These are phyloP conservation scores for Alternaria infectoria DNA, from an alignment of 2,329 filamentous ascomycete species.

Conservation along the genomic window DNA sequence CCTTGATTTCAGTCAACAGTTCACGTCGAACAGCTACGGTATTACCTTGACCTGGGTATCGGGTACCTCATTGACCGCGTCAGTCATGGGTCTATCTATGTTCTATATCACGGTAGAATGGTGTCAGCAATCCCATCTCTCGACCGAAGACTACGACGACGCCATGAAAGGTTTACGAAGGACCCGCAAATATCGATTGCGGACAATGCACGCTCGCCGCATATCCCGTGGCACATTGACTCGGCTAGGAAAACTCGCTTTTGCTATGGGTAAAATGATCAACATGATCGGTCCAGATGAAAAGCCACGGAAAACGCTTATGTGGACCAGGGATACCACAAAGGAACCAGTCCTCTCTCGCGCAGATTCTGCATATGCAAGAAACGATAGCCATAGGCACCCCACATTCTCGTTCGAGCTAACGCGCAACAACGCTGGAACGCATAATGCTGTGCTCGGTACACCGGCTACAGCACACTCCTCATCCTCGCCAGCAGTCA, in stretches of 20 bases:
- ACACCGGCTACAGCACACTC: neutral
- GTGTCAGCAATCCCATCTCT: conserved; percentile 48
- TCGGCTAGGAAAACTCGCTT: conserved; percentile 19
- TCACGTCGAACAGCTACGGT: conserved; percentile 38
- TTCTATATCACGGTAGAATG: conserved; percentile 49
- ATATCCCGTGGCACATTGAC: conserved; percentile 20
- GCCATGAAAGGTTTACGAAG: conserved; percentile 33
- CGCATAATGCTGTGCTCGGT: neutral
- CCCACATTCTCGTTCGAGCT: neutral
- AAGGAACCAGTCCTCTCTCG: conserved; percentile 7
- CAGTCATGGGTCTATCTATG: conserved; percentile 42
- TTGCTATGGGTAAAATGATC: conserved; percentile 15
- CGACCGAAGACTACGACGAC: conserved; percentile 40
- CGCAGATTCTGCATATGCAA: neutral
- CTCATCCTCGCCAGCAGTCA: neutral
- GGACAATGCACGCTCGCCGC: conserved; percentile 20
- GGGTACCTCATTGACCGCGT: conserved; percentile 38
- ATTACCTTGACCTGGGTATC: conserved; percentile 41
- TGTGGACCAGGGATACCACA: conserved; percentile 26
- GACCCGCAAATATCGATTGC: conserved; percentile 32
- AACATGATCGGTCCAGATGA: neutral
- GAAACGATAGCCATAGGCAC: neutral
- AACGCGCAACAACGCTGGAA: neutral
- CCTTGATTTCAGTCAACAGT: conserved; percentile 45
- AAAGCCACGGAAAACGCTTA: conserved; percentile 26